phyloP scores from a whole-genome alignment of 179 eudicot genomes.

The Beta macrorhiza region DNA sequence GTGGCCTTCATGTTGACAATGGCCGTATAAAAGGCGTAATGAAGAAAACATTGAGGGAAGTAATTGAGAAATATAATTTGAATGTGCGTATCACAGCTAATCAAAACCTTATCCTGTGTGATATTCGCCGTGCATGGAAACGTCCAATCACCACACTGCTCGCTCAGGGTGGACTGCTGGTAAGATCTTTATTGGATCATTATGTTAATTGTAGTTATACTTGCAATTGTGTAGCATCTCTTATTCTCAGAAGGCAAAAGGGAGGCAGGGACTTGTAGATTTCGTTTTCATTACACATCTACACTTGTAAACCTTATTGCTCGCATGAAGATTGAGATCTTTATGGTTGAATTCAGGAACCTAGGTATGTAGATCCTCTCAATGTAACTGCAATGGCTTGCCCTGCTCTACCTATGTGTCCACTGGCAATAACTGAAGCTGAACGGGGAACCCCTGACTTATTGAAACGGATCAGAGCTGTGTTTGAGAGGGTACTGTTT shows the following conservation, averaged over 20 bases:
- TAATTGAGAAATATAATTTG: conserved; percentile 89
- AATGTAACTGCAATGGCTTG: conserved; percentile 97
- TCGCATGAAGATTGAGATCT: conserved; percentile 2
- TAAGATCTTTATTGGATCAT: conserved; percentile 30
- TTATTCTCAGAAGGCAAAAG: neutral
- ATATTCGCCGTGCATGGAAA: conserved; percentile 67
- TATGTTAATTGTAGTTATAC: neutral
- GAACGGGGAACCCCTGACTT: conserved; percentile 94
- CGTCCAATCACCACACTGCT: conserved; percentile 80
- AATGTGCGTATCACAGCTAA: conserved; percentile 91
- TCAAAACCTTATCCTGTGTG: conserved; percentile 88
- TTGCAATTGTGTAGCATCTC: neutral
- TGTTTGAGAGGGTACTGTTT: conserved; percentile 81
- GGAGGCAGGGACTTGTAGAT: neutral
- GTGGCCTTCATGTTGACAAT: conserved; percentile 92
- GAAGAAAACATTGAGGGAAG: conserved; percentile 80
- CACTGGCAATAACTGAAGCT: conserved; percentile 95
- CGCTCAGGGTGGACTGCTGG: conserved; percentile 88
- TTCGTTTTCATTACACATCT: neutral
- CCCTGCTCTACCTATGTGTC: conserved; percentile 97
- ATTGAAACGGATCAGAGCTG: conserved; percentile 81
- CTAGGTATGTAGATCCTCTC: conserved; percentile 83
- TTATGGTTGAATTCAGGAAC: conserved; percentile 52
- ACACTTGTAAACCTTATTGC: conserved; percentile 6
- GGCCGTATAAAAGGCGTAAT: conserved; percentile 85